A percentile compares a stretch with the other conserved stretches of the same genome.
phyloP scores from a whole-genome alignment of 345 rosid genomes.

The Euphorbia lathyris region DNA sequence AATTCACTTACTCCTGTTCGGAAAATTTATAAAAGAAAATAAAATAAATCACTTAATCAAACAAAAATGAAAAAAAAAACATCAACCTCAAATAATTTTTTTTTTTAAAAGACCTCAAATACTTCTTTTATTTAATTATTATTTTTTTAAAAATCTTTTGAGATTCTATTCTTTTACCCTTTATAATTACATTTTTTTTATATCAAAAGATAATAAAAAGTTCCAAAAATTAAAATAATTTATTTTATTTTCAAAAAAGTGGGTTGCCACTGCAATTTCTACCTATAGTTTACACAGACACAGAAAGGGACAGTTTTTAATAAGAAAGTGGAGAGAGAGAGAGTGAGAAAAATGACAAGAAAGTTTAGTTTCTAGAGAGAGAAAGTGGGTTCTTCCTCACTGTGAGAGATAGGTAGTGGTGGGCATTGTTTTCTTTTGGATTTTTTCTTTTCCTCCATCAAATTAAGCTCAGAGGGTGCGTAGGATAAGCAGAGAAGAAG shows the following conservation, averaged over 20 bases:
- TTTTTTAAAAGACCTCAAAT: too few species aligned
- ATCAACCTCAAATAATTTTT: too few species aligned
- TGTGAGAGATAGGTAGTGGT: conserved; percentile 6
- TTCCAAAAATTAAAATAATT: not conserved
- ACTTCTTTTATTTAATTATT: too few species aligned
- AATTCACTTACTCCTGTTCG: too few species aligned
- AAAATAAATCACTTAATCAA: too few species aligned
- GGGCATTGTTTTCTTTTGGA: conserved; percentile 30
- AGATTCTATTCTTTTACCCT: not conserved
- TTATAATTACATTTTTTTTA: not conserved
- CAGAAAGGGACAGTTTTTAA: conserved; percentile 9
- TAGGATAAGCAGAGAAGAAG: conserved; percentile 25
- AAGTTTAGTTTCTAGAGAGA: not conserved
- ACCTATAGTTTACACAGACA: not conserved
- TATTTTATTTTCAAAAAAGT: not conserved
- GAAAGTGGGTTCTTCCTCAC: conserved; percentile 14
- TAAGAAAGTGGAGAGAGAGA: conserved; percentile 22
- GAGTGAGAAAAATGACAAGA: conserved; percentile 1
- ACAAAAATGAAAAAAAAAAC: not conserved
- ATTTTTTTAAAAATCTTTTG: too few species aligned
- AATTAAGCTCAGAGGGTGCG: conserved; percentile 18
- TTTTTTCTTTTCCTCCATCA: conserved; percentile 34
- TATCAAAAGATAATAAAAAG: not conserved
- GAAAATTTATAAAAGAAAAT: too few species aligned
- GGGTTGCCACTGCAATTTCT: not conserved